phyloP scores from a whole-genome alignment of 2,329 filamentous ascomycete species.

The Arthrinium puccinioides region DNA sequence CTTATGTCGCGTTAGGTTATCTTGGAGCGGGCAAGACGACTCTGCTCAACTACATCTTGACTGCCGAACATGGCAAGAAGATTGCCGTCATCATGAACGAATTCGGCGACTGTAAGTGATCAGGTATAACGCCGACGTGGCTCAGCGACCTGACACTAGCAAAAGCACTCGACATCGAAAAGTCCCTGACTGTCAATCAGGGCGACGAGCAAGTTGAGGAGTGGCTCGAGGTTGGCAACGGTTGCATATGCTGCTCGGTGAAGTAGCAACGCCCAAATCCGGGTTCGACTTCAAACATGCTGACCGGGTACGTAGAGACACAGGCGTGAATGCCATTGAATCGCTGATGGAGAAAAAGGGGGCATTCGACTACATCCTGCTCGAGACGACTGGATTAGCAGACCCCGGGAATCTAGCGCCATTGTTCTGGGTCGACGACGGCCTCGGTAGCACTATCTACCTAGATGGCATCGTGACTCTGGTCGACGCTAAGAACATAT shows the following conservation, averaged over 20 bases:
- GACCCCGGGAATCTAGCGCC: conserved; percentile 95
- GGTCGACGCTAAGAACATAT: conserved; percentile 89
- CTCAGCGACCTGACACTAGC: not conserved
- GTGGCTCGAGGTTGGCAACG: conserved; percentile 94
- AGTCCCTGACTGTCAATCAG: conserved; percentile 84
- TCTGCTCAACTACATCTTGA: conserved; percentile 90
- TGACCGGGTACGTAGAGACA: conserved; percentile 53
- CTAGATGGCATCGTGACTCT: conserved; percentile 94
- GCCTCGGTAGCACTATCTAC: conserved; percentile 89
- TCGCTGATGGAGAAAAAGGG: conserved; percentile 91
- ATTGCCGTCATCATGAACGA: conserved; percentile 97
- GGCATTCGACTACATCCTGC: conserved; percentile 92
- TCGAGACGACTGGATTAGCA: conserved; percentile 92
- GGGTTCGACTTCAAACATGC: conserved; percentile 14
- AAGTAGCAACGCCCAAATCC: conserved; percentile 48
- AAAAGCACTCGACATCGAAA: conserved; percentile 85
- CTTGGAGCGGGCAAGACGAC: conserved; percentile 95
- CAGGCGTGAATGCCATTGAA: conserved; percentile 90
- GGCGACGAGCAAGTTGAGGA: conserved; percentile 78
- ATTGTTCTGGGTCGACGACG: conserved; percentile 96
- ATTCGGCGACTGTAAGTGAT: conserved; percentile 69
- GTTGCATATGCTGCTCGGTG: conserved; percentile 95
- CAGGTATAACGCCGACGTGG: not conserved
- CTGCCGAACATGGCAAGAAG: conserved; percentile 91
- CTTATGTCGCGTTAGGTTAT: conserved; percentile 56